phyloP scores from a whole-genome alignment of 2,329 filamentous ascomycete genomes.

The Penicillium sp. region DNA sequence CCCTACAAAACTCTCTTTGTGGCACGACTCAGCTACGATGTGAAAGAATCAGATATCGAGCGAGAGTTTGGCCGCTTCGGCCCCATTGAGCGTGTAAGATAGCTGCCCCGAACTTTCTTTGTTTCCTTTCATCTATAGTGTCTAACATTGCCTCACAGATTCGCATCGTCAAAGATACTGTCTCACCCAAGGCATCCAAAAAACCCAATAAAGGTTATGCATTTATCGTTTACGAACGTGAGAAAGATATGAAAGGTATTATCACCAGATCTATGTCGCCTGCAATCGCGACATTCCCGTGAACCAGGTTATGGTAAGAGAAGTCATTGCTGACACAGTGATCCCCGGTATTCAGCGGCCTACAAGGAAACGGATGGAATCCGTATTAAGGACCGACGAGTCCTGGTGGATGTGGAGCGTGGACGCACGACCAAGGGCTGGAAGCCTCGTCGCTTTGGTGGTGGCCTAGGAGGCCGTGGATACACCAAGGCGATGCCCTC shows the following conservation, averaged over 20 bases:
- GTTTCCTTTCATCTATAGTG: background rate
- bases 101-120: background rate
- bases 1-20: conserved; percentile 95
- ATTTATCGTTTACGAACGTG: conserved; percentile 94
- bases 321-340: conserved; percentile 38
- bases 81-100: conserved; percentile 81
- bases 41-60: conserved; percentile 85
- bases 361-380: conserved; percentile 86
- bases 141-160: conserved; percentile 57
- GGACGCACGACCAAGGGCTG: conserved; percentile 92
- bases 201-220: conserved; percentile 88
- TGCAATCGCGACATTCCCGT: conserved; percentile 1
- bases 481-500: conserved; percentile 75
- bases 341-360: conserved; percentile 69
- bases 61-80: conserved; percentile 92
- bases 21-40: conserved; percentile 83
- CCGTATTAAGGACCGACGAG: conserved; percentile 85
- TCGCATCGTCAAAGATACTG: conserved; percentile 77
- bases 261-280: conserved; percentile 13
- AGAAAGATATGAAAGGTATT: conserved; percentile 98
- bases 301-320: conserved; percentile 16
- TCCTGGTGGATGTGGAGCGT: conserved; percentile 94
- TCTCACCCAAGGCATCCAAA: conserved; percentile 70
- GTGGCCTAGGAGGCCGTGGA: conserved; percentile 85
- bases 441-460: conserved; percentile 88